These are phyloP conservation scores for Nakazawaea molendinolei DNA, from an alignment of 805 yeast species.

Conservation along the genomic window DNA sequence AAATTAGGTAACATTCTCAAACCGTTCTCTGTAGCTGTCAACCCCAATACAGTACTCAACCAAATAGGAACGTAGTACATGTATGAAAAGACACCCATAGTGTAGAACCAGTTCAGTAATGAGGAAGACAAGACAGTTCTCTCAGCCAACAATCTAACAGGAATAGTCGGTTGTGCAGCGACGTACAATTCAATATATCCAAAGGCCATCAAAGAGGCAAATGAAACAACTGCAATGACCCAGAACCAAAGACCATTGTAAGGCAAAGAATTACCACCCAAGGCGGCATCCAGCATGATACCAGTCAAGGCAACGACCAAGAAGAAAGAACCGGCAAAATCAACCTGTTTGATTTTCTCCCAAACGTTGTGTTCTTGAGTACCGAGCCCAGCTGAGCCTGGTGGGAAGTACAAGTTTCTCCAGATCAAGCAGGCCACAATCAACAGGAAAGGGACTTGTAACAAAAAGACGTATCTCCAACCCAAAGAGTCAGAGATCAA, in stretches of 20 bases:
- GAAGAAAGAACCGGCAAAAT: slow-evolving; percentile 56
- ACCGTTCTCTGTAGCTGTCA: slow-evolving; percentile 53
- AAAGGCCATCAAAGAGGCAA: slow-evolving; percentile 32
- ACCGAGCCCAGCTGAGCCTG: slow-evolving; percentile 49
- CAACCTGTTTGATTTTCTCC: slow-evolving; percentile 51
- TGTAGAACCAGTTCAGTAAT: slow-evolving; percentile 60
- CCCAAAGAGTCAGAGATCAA: slow-evolving; percentile 43
- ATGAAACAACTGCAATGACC: slow-evolving; percentile 26
- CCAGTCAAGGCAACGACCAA: slow-evolving; percentile 52
- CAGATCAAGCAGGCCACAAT: slow-evolving; percentile 33
- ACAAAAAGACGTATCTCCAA: slow-evolving; percentile 59
- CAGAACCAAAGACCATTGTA: slow-evolving; percentile 38
- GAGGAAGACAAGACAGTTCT: slow-evolving; percentile 62
- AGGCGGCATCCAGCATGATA: slow-evolving; percentile 59
- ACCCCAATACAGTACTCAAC: slow-evolving; percentile 45
- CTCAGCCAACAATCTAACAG: slow-evolving; percentile 48
- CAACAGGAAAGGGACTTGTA: slow-evolving; percentile 47
- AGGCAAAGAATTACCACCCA: slow-evolving; percentile 51
- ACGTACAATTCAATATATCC: slow-evolving; percentile 41
- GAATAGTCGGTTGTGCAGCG: slow-evolving; percentile 62
- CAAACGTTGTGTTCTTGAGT: slow-evolving; percentile 35
- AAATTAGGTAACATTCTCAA: slow-evolving; percentile 50
- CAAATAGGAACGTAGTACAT: slow-evolving; percentile 69
- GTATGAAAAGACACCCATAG: slow-evolving; percentile 60
- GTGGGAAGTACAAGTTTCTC: slow-evolving; percentile 30